phyloP scores from a whole-genome alignment of 2,329 filamentous ascomycete genomes.

The Scleromitrula shiraiana region DNA sequence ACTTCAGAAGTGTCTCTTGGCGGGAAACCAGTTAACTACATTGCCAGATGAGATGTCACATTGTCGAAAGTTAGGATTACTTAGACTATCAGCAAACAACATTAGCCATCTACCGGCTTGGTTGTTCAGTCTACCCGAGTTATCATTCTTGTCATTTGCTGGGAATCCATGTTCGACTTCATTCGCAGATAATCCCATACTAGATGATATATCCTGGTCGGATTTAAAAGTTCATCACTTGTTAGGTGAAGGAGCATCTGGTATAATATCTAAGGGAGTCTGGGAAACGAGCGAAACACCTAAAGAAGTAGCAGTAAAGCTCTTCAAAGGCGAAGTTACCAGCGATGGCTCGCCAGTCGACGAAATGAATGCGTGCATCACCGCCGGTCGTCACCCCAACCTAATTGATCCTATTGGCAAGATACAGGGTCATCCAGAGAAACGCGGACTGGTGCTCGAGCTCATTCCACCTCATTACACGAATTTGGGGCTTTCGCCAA shows the following conservation, averaged over 20 bases:
- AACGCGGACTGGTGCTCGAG: constrained; percentile 38
- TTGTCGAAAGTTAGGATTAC: constrained; percentile 37
- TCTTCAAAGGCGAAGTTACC: constrained; percentile 40
- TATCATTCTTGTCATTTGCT: constrained; percentile 40
- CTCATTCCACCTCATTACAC: constrained; percentile 37
- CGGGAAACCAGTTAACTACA: constrained; percentile 35
- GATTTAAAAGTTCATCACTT: constrained; percentile 34
- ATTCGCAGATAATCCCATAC: constrained; percentile 20
- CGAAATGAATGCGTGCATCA: constrained; percentile 40
- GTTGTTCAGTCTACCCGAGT: constrained; percentile 37
- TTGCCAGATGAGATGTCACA: constrained; percentile 36
- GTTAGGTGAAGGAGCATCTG: constrained; percentile 40
- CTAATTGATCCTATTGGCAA: constrained; percentile 39
- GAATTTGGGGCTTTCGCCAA: constrained; percentile 38
- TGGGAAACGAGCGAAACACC: constrained; percentile 28
- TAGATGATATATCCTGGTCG: constrained; percentile 35
- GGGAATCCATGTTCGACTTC: constrained; percentile 37
- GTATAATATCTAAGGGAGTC: constrained; percentile 36
- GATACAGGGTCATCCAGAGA: constrained; percentile 35
- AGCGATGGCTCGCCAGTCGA: constrained; percentile 41
- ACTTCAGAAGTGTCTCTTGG: constrained; percentile 43
- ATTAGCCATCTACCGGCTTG: constrained; percentile 35
- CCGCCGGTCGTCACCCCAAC: constrained; percentile 38
- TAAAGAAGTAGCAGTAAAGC: constrained; percentile 39
- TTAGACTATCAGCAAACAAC: constrained; percentile 38